These are phyloP conservation scores for Colletotrichum sp. DNA, from an alignment of 2,329 filamentous ascomycete genomes.

Conservation along the genomic window DNA sequence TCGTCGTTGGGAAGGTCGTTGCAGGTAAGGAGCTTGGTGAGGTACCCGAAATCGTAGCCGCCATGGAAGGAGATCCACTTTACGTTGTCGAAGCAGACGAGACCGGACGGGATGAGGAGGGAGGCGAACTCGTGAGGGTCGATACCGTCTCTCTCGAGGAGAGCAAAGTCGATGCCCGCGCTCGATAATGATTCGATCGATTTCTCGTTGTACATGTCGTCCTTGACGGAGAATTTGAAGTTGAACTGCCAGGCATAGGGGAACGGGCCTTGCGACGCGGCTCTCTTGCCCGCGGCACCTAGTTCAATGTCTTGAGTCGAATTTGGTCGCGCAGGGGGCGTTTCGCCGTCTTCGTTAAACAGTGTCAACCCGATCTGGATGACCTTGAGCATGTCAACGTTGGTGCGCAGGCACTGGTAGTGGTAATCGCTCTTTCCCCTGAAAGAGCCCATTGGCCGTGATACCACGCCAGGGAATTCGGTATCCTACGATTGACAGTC, in stretches of 20 bases:
- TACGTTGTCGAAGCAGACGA: slow-evolving; percentile 86
- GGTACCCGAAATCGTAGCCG: slow-evolving; percentile 96
- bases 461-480: slow-evolving; percentile 97
- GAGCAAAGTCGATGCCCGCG: slow-evolving; percentile 89
- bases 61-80: slow-evolving; percentile 98
- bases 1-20: slow-evolving; percentile 87
- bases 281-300: slow-evolving; percentile 41
- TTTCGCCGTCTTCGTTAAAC: slow-evolving; percentile 89
- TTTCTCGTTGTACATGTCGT: slow-evolving; percentile 97
- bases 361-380: slow-evolving; percentile 96
- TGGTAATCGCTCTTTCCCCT: slow-evolving; percentile 96
- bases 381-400: slow-evolving; percentile 96
- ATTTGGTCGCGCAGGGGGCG: slow-evolving; percentile 73
- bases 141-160: slow-evolving; percentile 87
- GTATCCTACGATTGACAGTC: slow-evolving; percentile 70
- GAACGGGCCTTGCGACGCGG: slow-evolving; percentile 54
- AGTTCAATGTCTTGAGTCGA: slow-evolving; percentile 45
- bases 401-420: slow-evolving; percentile 95
- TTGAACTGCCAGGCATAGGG: slow-evolving; percentile 99
- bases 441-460: slow-evolving; percentile 92
- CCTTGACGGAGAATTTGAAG: slow-evolving; percentile 92
- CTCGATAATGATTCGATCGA: slow-evolving; percentile 91
- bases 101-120: slow-evolving; percentile 86
- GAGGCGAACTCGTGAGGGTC: slow-evolving; percentile 88
- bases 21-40: slow-evolving; percentile 91